phyloP scores from a whole-genome alignment of 2,329 filamentous ascomycete genomes.

The Cadophora sp. region DNA sequence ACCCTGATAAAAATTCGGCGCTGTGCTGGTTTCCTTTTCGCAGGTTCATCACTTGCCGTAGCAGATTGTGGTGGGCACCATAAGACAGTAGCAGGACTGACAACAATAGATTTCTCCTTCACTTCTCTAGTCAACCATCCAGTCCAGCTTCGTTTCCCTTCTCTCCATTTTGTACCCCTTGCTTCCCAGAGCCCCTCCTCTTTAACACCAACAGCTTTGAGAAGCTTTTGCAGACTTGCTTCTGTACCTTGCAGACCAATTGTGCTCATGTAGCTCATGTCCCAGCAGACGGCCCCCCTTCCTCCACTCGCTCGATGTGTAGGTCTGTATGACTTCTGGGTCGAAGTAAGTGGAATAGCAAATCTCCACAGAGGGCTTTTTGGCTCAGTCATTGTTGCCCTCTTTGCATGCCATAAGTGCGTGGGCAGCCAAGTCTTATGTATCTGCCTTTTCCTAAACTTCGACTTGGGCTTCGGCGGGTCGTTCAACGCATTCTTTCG shows the following conservation, averaged over 20 bases:
- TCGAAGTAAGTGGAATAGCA: constrained; percentile 82
- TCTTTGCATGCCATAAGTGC: constrained; percentile 91
- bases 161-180: constrained; percentile 74
- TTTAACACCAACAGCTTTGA: constrained; percentile 69
- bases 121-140: constrained; percentile 64
- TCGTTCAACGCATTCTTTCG: constrained; percentile 73
- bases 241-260: constrained; percentile 76
- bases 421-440: constrained; percentile 95
- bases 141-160: constrained; percentile 62
- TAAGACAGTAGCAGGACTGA: constrained; percentile 76
- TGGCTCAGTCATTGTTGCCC: constrained; percentile 85
- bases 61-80: constrained; percentile 62
- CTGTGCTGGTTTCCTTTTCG: constrained; percentile 48
- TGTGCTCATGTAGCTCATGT: constrained; percentile 92
- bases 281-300: constrained; percentile 85
- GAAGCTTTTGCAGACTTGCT: constrained; percentile 66
- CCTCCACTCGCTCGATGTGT: constrained; percentile 81
- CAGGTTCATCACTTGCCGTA: constrained; percentile 32
- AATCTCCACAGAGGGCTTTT: constrained; percentile 89
- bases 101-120: constrained; percentile 58
- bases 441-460: constrained; percentile 84
- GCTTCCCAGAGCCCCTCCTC: constrained; percentile 67
- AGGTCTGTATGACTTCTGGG: constrained; percentile 86
- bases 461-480: constrained; percentile 65
- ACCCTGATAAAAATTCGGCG: constrained; percentile 71